Evolutionary conservation across 1,284 basidiomycete species (phyloP).

Genomic region (Mycena citricolor): DNA sequence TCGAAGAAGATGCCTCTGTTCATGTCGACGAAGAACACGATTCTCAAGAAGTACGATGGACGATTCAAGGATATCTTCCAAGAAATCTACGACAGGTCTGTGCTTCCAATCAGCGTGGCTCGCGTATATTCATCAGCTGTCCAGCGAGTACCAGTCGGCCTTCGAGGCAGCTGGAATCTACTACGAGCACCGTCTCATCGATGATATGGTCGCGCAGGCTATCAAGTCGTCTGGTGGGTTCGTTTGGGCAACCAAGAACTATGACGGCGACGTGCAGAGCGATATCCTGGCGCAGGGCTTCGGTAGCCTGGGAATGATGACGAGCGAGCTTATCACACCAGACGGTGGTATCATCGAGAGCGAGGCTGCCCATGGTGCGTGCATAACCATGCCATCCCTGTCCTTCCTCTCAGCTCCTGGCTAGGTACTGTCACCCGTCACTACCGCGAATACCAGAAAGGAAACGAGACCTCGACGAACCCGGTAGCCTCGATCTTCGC

Average conservation of each 20-base stretch:
- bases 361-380: constrained; percentile 89
- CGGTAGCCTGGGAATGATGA: constrained; percentile 97
- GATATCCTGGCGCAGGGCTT: constrained; percentile 96
- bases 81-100: constrained; percentile 81
- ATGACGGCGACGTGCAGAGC: constrained; percentile 92
- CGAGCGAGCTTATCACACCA: constrained; percentile 93
- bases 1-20: constrained; percentile 94
- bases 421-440: constrained; percentile 82
- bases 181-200: constrained; percentile 94
- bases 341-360: constrained; percentile 90
- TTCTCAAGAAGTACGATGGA: constrained; percentile 95
- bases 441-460: constrained; percentile 97
- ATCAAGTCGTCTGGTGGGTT: constrained; percentile 97
- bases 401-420: not conserved
- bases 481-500: constrained; percentile 98
- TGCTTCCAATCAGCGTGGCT: constrained; percentile 12
- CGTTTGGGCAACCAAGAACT: constrained; percentile 98
- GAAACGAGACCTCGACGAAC: constrained; percentile 95
- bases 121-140: not conserved
- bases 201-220: constrained; percentile 96
- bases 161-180: constrained; percentile 87
- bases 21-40: constrained; percentile 98
- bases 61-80: constrained; percentile 99
- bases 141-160: constrained; percentile 74
- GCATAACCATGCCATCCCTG: constrained; percentile 4